Evolutionary conservation across 73 alveolate genomes (phyloP), one percentile per base, ranked within the genome.

Genomic region (Paramecium biaurelia): DNA sequence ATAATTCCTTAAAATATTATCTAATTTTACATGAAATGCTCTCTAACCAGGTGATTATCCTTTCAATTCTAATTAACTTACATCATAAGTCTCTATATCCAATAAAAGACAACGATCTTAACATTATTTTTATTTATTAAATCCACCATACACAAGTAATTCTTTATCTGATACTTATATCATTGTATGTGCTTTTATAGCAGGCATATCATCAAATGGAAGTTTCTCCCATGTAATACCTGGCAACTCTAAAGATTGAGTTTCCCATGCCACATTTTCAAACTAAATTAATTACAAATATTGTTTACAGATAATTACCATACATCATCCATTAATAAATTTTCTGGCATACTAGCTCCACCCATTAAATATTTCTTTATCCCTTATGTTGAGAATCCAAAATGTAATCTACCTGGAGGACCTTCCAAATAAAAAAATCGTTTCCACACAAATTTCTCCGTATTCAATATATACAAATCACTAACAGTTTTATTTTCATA

Each of bases 331-430:
- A 82, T 38, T 10, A 89, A 72, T 68, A 89, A 14, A 41, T 89
- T 89, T 70, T 89, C 94, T 24, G 94, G 94, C 94, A 89, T 89
- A 15, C 85, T 43, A 3, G 92, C 90, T 18, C 94, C 94, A 0
- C 94, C 94, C 38, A 89, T 53, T 5, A 89, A 76, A 72, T 63
- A 89, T 70, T 89, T 89, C 15, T n/a, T 68, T 2, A 35, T 82
- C 15, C 92, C 89, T 59, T 70, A 70, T 2, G 70, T 89, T 1
- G 87, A 45, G 32, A 89, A 72, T 82, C 87, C 85, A 43, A 82
- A 89, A 58, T 89, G 76, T 15, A 89, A 37, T 72, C 87, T 89
- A 9, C 92, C 92, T 12, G 94, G 94, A 38, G 85, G 72, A 24
- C 94, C 94, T 42, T 68, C 87, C 35, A 43, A 70, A 56, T 57